phyloP scores from a whole-genome alignment of 2,329 filamentous ascomycete genomes.

The Tolypocladium ovalisporum region DNA sequence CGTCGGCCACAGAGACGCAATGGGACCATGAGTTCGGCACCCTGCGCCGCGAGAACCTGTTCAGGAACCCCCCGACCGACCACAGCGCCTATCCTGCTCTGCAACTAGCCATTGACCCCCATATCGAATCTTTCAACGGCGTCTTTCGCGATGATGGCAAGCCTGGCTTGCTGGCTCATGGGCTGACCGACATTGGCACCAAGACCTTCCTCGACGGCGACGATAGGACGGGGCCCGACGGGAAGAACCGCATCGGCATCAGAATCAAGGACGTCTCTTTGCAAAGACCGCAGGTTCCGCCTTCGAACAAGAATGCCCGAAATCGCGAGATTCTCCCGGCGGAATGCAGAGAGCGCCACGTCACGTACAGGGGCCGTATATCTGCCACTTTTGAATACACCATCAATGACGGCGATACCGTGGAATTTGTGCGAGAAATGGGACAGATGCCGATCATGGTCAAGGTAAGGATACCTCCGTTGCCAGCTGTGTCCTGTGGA shows the following conservation, averaged over 20 bases:
- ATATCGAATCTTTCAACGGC: constrained; percentile 92
- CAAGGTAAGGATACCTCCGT: constrained; percentile 46
- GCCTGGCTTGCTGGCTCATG: constrained; percentile 53
- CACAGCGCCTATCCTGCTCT: constrained; percentile 80
- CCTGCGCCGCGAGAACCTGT: constrained; percentile 75
- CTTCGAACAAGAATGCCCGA: constrained; percentile 72
- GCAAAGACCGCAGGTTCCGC: constrained; percentile 69
- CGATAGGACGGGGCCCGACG: constrained; percentile 44
- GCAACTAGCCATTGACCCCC: constrained; percentile 75
- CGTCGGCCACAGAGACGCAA: constrained; percentile 49
- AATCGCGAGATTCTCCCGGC: constrained; percentile 82
- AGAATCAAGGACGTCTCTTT: constrained; percentile 73
- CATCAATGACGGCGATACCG: constrained; percentile 77
- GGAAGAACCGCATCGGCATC: constrained; percentile 66
- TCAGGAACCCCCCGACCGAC: constrained; percentile 78
- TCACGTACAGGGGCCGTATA: constrained; percentile 80
- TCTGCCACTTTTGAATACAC: constrained; percentile 73
- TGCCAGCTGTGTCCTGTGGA: background rate
- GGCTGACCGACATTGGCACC: constrained; percentile 77
- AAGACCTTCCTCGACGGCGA: constrained; percentile 81
- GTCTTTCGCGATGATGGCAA: constrained; percentile 64
- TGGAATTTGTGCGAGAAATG: constrained; percentile 73
- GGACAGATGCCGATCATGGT: constrained; percentile 91
- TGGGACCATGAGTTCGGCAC: constrained; percentile 87
- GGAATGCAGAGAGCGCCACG: constrained; percentile 90